Percentiles rank a stretch among this genome's conserved stretches.
Conservation (phyloP, 2,329 filamentous ascomycete species). For the Amphichorda felina region DNA sequence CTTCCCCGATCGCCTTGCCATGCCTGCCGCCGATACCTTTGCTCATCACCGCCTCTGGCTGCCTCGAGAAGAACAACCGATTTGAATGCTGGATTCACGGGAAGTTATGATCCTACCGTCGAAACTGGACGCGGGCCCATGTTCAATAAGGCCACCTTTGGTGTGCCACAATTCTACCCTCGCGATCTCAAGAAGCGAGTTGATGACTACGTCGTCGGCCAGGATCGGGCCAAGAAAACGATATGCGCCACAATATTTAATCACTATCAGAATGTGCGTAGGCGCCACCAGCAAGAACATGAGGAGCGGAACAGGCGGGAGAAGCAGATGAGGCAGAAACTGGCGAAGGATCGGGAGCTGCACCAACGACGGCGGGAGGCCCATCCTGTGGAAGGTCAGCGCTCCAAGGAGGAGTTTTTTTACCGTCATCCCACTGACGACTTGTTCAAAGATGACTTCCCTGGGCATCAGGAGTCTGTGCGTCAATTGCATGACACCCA, state of each 20-base stretch:
- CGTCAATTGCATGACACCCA: slow-evolving; percentile 25
- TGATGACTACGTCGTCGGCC: slow-evolving; percentile 92
- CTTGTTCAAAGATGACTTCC: slow-evolving; percentile 37
- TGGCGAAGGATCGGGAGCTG: slow-evolving; percentile 53
- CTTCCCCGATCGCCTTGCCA: slow-evolving; percentile 4
- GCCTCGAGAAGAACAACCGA: slow-evolving; percentile 17
- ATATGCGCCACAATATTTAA: slow-evolving; percentile 92
- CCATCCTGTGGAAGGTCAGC: slow-evolving; percentile 70
- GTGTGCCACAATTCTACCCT: slow-evolving; percentile 52
- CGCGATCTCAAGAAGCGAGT: slow-evolving; percentile 75
- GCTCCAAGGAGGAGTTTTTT: slow-evolving; percentile 6
- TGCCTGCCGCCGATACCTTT: slow-evolving; percentile 12
- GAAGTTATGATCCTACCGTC: slow-evolving; percentile 42
- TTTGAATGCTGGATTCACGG: slow-evolving; percentile 46
- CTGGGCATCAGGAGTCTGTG: slow-evolving; percentile 36
- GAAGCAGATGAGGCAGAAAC: slow-evolving; percentile 58
- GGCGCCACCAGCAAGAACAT: slow-evolving; percentile 68
- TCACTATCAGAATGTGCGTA: slow-evolving; percentile 81
- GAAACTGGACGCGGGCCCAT: slow-evolving; percentile 46
- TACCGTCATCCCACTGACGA: slow-evolving; percentile 21
- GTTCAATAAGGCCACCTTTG: slow-evolving; percentile 44
- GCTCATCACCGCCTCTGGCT: slow-evolving; percentile 9
- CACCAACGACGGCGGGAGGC: slow-evolving; percentile 42
- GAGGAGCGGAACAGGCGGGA: slow-evolving; percentile 44
- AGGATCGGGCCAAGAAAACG: slow-evolving; percentile 88